phyloP scores from a whole-genome alignment of 768 basidiomycete genomes.

The Mycena olivaceomarginata region DNA sequence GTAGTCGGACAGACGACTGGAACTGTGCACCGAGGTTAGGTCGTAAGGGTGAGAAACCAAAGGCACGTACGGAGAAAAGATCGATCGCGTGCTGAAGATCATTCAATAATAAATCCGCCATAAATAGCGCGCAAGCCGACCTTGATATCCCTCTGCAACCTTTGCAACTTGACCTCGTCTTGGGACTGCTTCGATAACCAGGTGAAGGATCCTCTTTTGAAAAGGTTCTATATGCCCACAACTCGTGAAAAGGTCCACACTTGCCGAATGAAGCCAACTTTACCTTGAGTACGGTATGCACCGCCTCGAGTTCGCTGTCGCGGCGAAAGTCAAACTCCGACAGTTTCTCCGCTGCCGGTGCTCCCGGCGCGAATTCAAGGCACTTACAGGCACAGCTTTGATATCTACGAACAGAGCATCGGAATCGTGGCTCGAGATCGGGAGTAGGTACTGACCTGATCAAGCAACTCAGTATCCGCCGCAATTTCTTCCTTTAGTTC shows the following conservation, averaged over 20 bases:
- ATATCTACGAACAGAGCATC: constrained; percentile 15
- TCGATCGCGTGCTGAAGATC: constrained; percentile 41
- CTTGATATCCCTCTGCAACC: constrained; percentile 43
- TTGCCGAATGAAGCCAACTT: not conserved
- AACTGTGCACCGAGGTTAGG: constrained; percentile 21
- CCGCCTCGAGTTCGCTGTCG: constrained; percentile 41
- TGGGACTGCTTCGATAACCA: constrained; percentile 43
- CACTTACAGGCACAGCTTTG: constrained; percentile 45
- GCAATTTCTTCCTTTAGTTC: constrained; percentile 36
- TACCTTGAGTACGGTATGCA: constrained; percentile 41
- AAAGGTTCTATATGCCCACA: constrained; percentile 28
- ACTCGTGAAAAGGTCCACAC: not conserved
- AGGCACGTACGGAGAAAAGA: constrained; percentile 41
- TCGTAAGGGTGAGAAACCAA: not conserved
- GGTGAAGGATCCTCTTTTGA: constrained; percentile 39
- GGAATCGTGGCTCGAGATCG: not conserved
- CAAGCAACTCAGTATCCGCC: constrained; percentile 37
- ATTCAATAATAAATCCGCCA: not conserved
- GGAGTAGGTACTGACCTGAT: constrained; percentile 10
- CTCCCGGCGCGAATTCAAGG: not conserved
- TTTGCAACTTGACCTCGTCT: constrained; percentile 40
- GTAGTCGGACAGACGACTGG: constrained; percentile 35
- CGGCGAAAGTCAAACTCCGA: constrained; percentile 36
- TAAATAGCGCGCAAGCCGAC: not conserved
- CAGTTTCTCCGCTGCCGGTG: no score